phyloP scores from a whole-genome alignment of 345 rosid species.

The Eucalyptus curtisii region DNA sequence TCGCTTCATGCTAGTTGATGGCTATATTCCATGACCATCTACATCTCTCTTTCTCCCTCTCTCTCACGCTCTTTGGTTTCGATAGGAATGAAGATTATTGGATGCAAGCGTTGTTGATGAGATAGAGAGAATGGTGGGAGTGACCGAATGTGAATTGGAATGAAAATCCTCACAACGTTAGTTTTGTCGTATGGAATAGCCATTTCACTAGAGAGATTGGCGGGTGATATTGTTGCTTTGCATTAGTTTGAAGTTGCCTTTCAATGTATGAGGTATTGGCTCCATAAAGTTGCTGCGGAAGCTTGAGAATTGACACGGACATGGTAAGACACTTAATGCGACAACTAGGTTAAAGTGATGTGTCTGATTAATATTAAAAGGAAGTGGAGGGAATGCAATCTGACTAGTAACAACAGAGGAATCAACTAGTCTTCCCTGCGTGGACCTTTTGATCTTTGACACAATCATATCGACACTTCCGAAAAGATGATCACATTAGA shows the following conservation, averaged over 20 bases:
- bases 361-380: too few relatives aligned
- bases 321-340: background rate
- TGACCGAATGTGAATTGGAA: background rate
- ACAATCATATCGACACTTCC: background rate
- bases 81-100: background rate
- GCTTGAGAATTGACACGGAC: constrained; percentile 18
- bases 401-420: background rate
- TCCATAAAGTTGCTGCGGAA: background rate
- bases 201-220: too few relatives aligned
- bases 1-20: too few relatives aligned
- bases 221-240: too few relatives aligned
- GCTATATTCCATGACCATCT: too few relatives aligned
- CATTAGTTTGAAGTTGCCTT: background rate
- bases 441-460: background rate
- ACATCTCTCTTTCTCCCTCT: background rate
- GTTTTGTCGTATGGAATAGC: too few relatives aligned
- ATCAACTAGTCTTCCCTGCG: background rate
- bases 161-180: background rate
- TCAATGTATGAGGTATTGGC: background rate
- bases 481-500: background rate
- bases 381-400: background rate
- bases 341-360: too few relatives aligned
- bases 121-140: background rate
- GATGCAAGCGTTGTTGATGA: background rate
- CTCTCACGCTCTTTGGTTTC: background rate